Conservation (phyloP, 148 eudicot genomes). For the Pouteria glomerata region DNA sequence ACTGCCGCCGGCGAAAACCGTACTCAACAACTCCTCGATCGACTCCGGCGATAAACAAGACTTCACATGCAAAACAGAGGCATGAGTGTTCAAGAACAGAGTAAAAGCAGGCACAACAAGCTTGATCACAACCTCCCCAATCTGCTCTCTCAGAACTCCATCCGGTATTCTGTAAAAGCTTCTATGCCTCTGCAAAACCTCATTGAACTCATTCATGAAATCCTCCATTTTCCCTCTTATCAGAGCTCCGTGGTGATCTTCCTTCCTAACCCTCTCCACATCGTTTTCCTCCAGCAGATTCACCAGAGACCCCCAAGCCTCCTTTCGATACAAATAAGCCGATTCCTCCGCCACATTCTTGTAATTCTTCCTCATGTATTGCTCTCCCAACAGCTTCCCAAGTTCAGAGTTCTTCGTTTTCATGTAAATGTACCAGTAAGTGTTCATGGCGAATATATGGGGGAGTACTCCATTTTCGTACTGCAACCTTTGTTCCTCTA, state of each 20-base stretch:
- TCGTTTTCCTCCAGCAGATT: constrained; percentile 27
- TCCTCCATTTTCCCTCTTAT: constrained; percentile 27
- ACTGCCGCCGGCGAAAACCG: constrained; percentile 25
- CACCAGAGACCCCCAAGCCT: constrained; percentile 39
- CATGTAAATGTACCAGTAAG: constrained; percentile 51
- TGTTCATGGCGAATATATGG: constrained; percentile 37
- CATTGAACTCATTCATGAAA: constrained; percentile 28
- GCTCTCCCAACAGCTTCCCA: constrained; percentile 36
- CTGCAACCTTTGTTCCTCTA: constrained; percentile 26
- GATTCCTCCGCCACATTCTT: constrained; percentile 38
- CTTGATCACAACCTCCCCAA: constrained; percentile 31
- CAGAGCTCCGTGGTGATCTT: constrained; percentile 12
- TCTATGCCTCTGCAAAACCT: constrained; percentile 25
- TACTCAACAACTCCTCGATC: constrained; percentile 19
- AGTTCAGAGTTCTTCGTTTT: constrained; percentile 35
- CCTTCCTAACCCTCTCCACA: constrained; percentile 5
- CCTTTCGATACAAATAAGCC: constrained; percentile 41
- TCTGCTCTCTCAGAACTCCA: constrained; percentile 38
- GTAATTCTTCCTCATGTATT: constrained; percentile 41
- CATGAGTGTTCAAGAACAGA: constrained; percentile 23
- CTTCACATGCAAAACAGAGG: constrained; percentile 17
- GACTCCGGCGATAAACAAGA: constrained; percentile 16
- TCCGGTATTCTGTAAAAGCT: constrained; percentile 30
- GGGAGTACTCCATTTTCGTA: constrained; percentile 35
- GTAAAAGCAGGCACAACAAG: constrained; percentile 37